Percentiles rank a stretch among this genome's conserved stretches.
phyloP scores from a whole-genome alignment of 306 rosid species.

The Prunus persica region Prunus_persica_NCBIv2 NC_034014.1:1024001-1024500 shows the following conservation, averaged over 20 bases:
- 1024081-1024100: neutral
- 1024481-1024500: conserved; percentile 96
- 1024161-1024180: neutral
- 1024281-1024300: neutral
- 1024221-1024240: neutral
- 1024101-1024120: neutral
- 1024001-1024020: neutral
- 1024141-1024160: neutral
- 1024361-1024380: neutral
- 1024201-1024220: neutral
- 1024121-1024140: too few species aligned
- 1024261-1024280: neutral
- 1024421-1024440: neutral
- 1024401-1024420: conserved; percentile 3
- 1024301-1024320: neutral
- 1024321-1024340: neutral
- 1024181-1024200: too few species aligned
- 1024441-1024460: neutral
- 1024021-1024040: neutral
- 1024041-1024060: neutral
- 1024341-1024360: neutral
- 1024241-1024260: neutral
- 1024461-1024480: conserved; percentile 50
- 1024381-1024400: neutral
- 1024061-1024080: neutral